These are phyloP conservation scores for Dactylellina sp. DNA, from an alignment of 2,329 filamentous ascomycete genomes.

Conservation along the genomic window DNA sequence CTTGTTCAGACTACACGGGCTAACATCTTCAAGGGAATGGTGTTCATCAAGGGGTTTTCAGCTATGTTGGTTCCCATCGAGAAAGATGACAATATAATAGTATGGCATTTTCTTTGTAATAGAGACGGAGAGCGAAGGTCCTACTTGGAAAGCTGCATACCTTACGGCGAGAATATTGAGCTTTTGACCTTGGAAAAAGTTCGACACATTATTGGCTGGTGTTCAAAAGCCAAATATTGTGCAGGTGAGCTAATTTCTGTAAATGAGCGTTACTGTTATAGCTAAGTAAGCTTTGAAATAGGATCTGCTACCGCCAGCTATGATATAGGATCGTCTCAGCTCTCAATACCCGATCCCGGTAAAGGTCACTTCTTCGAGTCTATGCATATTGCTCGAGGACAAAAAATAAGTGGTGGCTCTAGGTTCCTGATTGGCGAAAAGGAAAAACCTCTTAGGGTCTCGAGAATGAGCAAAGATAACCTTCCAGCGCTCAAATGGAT, in stretches of 20 bases:
- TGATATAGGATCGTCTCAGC: not conserved
- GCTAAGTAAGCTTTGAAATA: not conserved
- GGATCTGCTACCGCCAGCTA: slow-evolving; percentile 1
- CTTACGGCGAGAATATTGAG: not conserved
- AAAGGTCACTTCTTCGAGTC: not conserved
- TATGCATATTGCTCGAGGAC: not conserved
- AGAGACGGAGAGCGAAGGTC: slow-evolving; percentile 24
- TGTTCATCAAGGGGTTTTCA: slow-evolving; percentile 58
- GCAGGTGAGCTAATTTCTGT: slow-evolving; percentile 27
- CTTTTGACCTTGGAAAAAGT: not conserved
- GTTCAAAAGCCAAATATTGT: slow-evolving; percentile 28
- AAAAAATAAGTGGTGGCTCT: not conserved
- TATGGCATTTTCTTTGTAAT: slow-evolving; percentile 58
- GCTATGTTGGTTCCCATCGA: slow-evolving; percentile 53
- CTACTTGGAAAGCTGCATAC: slow-evolving; percentile 22
- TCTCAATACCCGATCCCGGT: not conserved
- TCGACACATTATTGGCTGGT: slow-evolving; percentile 56
- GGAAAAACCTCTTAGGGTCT: not conserved
- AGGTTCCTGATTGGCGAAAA: not conserved
- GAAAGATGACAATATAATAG: slow-evolving; percentile 24
- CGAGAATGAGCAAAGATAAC: not conserved
- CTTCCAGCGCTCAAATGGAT: slow-evolving; percentile 47
- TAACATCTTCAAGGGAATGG: slow-evolving; percentile 37
- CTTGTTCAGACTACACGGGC: slow-evolving; percentile 34
- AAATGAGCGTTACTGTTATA: not conserved